These are phyloP conservation scores for Phalaenopsis equestris DNA, from an alignment of 106 monocot species.

Conservation along the genomic window DNA sequence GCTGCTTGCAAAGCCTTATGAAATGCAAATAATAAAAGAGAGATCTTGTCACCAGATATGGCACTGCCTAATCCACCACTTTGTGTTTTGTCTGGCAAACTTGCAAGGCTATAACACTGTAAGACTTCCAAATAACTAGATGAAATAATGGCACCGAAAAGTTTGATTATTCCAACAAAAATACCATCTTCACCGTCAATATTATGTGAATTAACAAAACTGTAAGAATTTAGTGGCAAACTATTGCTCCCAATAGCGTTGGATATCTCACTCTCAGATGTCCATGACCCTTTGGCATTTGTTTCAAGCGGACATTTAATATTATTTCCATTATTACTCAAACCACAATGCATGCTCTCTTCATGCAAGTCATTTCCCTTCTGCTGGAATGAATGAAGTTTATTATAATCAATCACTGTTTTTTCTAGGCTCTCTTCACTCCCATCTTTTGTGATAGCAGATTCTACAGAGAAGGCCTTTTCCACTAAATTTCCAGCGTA, in stretches of 20 bases:
- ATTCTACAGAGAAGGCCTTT: constrained; percentile 16
- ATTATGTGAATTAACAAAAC: constrained; percentile 70
- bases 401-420: not conserved
- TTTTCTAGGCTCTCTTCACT: constrained; percentile 3
- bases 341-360: constrained; percentile 18
- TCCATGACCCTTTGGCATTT: constrained; percentile 42
- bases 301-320: constrained; percentile 5
- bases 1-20: constrained; percentile 84
- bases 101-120: constrained; percentile 28
- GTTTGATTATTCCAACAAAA: constrained; percentile 78
- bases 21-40: constrained; percentile 76
- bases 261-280: constrained; percentile 39
- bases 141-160: constrained; percentile 81
- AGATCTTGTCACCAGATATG: constrained; percentile 71
- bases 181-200: constrained; percentile 84
- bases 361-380: constrained; percentile 18
- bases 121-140: constrained; percentile 63
- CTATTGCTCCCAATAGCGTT: constrained; percentile 58
- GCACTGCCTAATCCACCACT: constrained; percentile 31
- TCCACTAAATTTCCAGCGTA: constrained; percentile 4
- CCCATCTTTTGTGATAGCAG: constrained; percentile 6
- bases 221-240: constrained; percentile 73
- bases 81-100: constrained; percentile 20
- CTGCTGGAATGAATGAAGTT: not conserved
- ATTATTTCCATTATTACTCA: constrained; percentile 7